Evolutionary conservation across 1,139 yeast genomes (phyloP).

Genomic region (Nakaseomyces sp.): DNA sequence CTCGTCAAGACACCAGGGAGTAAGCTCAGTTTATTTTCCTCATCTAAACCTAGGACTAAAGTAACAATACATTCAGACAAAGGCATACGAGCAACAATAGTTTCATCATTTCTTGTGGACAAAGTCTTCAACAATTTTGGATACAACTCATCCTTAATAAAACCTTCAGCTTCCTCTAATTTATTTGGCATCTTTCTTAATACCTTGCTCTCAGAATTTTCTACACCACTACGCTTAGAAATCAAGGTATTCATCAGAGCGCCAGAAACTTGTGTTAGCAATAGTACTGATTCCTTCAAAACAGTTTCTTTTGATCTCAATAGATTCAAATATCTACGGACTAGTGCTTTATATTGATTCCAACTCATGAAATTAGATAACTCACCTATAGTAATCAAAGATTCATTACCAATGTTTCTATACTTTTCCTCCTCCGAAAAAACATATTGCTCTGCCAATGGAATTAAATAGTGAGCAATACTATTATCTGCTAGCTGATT

Average conservation of each 20-base stretch:
- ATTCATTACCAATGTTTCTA: constrained; percentile 66
- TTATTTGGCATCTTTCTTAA: constrained; percentile 33
- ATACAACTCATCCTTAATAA: constrained; percentile 49
- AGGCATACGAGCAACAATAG: constrained; percentile 66
- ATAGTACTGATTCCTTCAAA: constrained; percentile 51
- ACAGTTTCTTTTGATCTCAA: constrained; percentile 43
- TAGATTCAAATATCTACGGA: constrained; percentile 59
- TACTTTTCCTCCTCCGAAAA: constrained; percentile 45
- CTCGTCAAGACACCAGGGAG: constrained; percentile 79
- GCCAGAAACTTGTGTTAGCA: constrained; percentile 56
- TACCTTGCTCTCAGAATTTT: constrained; percentile 9
- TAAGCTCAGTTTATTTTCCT: constrained; percentile 45
- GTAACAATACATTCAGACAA: constrained; percentile 76
- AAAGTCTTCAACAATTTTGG: constrained; percentile 56
- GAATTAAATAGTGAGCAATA: constrained; percentile 73
- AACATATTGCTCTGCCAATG: constrained; percentile 75
- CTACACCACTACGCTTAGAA: constrained; percentile 11
- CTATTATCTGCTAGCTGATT: constrained; percentile 43
- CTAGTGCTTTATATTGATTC: constrained; percentile 72
- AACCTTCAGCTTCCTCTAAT: constrained; percentile 42
- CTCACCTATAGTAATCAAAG: constrained; percentile 53
- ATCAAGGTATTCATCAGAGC: constrained; percentile 38
- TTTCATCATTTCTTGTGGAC: constrained; percentile 63
- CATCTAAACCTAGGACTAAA: constrained; percentile 54
- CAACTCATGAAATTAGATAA: constrained; percentile 57